Evolutionary conservation across 169 alveolate genomes (phyloP), one percentile per base, ranked within the genome.

Genomic region (Plasmodium ovale): DNA sequence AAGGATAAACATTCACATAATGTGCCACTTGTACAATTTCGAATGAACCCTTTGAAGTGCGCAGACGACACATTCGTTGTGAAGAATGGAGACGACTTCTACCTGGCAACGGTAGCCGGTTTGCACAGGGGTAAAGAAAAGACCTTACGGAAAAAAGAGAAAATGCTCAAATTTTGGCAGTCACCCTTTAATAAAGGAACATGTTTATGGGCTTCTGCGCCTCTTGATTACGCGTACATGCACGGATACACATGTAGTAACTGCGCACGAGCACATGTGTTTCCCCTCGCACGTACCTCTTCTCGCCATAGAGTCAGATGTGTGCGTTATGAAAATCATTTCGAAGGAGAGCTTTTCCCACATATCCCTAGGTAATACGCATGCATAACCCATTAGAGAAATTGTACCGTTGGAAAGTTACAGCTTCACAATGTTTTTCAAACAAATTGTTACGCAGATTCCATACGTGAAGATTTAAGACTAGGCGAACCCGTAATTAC

Each of bases 311-410:
- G 88, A 49, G 42, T 77, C 88, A 12, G 88, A 77, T 16, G 37
- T 77, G 6, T 77, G 88, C 67, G 88, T 77, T 53, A 60, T 77
- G 88, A 77, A 77, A 62, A 77, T 77, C 10, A 42, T 25, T 68
- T 77, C 88, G 12, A 39, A 62, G 56, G 74, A 77, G 47, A 31
- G 44, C 5, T 35, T 77, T 62, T 47, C 70, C 21, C 27, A 77
- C 39, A 77, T 77, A 44, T 35, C 77, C 7, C 54, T 77, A 62
- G 67, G 88, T 77, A 77, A 54, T 19, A 62, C 23, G 21, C 37
- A 73, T 62, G 47, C 60, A 56, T 16, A 33, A 37, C 37, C n/a
- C n/a, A n/a, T n/a, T n/a, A n/a, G n/a, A n/a, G n/a, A n/a, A n/a
- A n/a, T n/a, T n/a, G n/a, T n/a, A n/a, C n/a, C n/a, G n/a, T n/a